Conservation (phyloP, 768 basidiomycete species). For the Leccinum truebloodii region DNA sequence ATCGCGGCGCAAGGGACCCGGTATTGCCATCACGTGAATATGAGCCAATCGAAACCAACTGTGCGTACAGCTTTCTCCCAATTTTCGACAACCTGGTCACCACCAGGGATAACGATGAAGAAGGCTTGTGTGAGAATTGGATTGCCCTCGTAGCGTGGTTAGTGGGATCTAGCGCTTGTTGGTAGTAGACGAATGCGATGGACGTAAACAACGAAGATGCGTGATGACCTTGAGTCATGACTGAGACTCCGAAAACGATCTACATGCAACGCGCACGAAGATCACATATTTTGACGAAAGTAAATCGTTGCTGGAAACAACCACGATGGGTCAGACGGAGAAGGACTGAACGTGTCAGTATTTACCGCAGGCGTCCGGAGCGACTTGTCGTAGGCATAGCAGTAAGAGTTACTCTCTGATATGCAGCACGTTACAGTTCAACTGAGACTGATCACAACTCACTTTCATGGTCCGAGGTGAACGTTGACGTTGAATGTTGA, state of each 20-base stretch:
- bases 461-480: neutral
- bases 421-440: too few relatives aligned
- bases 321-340: constrained; percentile 1
- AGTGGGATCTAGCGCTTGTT: constrained; percentile 71
- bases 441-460: too few relatives aligned
- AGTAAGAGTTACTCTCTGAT: constrained; percentile 43
- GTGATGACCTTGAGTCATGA: too few relatives aligned
- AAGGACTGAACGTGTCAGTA: constrained; percentile 49
- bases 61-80: neutral
- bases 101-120: too few relatives aligned
- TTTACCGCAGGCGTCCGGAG: too few relatives aligned
- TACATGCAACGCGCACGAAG: too few relatives aligned
- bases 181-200: constrained; percentile 70
- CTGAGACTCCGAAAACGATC: too few relatives aligned
- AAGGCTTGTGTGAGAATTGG: too few relatives aligned
- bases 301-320: too few relatives aligned
- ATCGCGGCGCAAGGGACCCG: neutral
- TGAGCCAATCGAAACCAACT: neutral
- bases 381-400: constrained; percentile 54
- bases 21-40: neutral
- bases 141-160: constrained; percentile 27
- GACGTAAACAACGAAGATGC: constrained; percentile 52
- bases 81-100: too few relatives aligned
- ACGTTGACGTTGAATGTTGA: neutral
- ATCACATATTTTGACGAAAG: too few relatives aligned